A percentile compares a stretch with the other conserved stretches of the same genome.
Evolutionary conservation across 108 stramenopile species (phyloP).

Genomic region (Cyclostephanos invisitatus): DNA sequence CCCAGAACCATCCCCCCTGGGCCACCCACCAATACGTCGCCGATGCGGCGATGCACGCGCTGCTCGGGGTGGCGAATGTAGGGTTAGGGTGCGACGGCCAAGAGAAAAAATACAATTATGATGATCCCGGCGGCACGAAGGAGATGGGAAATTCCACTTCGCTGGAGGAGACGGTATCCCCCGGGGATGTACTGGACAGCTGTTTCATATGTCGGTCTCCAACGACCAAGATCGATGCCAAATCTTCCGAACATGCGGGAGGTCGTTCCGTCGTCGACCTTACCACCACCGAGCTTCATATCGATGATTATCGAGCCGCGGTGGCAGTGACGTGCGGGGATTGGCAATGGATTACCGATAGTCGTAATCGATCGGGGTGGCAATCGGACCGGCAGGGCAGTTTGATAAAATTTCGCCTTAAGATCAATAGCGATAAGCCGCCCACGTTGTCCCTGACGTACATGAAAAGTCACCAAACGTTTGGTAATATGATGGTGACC

Average conservation of each 20-base stretch:
- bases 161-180: constrained; percentile 10
- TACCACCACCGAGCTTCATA: background rate
- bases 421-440: background rate
- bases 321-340: constrained; percentile 35
- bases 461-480: constrained; percentile 27
- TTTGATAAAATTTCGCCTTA: constrained; percentile 24
- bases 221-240: constrained; percentile 21
- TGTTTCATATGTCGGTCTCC: constrained; percentile 24
- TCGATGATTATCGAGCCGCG: background rate
- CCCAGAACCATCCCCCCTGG: constrained; percentile 26
- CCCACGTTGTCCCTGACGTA: constrained; percentile 27
- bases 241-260: background rate
- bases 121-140: background rate
- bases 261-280: constrained; percentile 4
- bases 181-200: constrained; percentile 5
- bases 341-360: constrained; percentile 38
- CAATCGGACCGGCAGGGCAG: constrained; percentile 34
- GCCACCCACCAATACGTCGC: constrained; percentile 36
- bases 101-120: background rate
- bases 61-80: constrained; percentile 4
- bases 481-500: constrained; percentile 17
- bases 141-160: background rate
- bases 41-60: constrained; percentile 16
- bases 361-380: constrained; percentile 34
- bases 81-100: constrained; percentile 18